Evolutionary conservation across 495 filamentous ascomycete species (phyloP), one percentile per base, ranked within the genome.

Genomic region (Penicillium fimorum): DNA sequence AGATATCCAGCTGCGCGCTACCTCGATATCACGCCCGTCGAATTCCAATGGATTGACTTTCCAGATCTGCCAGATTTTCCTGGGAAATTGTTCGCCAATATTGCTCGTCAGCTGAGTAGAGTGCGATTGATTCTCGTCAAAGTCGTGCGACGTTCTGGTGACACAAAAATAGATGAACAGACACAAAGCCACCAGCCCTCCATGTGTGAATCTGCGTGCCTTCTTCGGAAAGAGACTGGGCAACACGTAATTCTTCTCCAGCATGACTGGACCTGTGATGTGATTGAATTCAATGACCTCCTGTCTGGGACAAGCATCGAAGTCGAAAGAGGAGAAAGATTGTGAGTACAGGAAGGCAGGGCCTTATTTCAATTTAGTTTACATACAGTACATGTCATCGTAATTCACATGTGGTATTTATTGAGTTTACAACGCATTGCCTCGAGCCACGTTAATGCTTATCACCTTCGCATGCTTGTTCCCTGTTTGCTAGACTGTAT

Each of bases 31-130:
- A 18, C 81, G 72, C 52, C 77, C 72, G 54, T 83, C 82, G 56
- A 87, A 84, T 1, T 69, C 66, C 35, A 86, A 70, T 6, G 84
- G 77, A 61, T 81, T 76, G 30, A 83, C 77, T 64, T 86, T 86
- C 85, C 85, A 87, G 10, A 82, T 81, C 66, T 87, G 85, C 85
- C 85, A 87, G 56, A 87, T 84, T 63, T 84, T 84, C 30, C 64
- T 62, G 13, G 79, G 79, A 48, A 82, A 78, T 29, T 49, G 43
- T 41, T 48, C 48, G 41, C 43, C 47, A 50, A 9, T 38, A 35
- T n/a, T 44, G 30, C 10, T 25, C 43, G 53, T 53, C 41, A 46
- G 42, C 42, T 18, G 64, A 55, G 58, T 64, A 63, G 53, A 25
- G 30, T 68, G 56, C 2, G 59, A 27, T 32, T 64, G 24, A 7